Percentiles rank a stretch among this genome's conserved stretches.
Conservation (phyloP, 257 asterid genomes). For the Rhazya stricta region DNA sequence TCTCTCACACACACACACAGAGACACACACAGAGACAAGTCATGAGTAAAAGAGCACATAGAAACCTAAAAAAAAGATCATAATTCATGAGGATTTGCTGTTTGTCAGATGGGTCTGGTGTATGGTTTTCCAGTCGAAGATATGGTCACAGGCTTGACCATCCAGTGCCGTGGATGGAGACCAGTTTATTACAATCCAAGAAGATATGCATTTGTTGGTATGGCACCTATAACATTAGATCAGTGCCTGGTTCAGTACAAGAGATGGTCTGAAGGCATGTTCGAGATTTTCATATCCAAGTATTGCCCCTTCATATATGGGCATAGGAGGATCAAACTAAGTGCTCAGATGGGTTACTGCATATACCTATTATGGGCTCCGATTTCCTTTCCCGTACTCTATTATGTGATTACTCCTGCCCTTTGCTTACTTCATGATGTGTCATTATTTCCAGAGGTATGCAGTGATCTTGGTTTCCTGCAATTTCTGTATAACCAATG, state of each 20-base stretch:
- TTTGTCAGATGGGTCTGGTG: slow-evolving; percentile 66
- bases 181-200: slow-evolving; percentile 58
- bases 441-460: slow-evolving; percentile 56
- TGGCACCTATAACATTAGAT: slow-evolving; percentile 56
- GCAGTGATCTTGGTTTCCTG: background rate
- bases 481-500: background rate
- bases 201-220: slow-evolving; percentile 59
- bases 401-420: slow-evolving; percentile 38
- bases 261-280: slow-evolving; percentile 81
- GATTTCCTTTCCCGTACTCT: slow-evolving; percentile 45
- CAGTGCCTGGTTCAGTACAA: slow-evolving; percentile 58
- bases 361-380: slow-evolving; percentile 61
- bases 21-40: too few species aligned
- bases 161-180: slow-evolving; percentile 89
- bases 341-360: slow-evolving; percentile 70
- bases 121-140: slow-evolving; percentile 84
- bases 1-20: background rate
- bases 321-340: slow-evolving; percentile 41
- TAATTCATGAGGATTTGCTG: background rate
- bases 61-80: background rate
- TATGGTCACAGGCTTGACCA: slow-evolving; percentile 67
- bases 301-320: slow-evolving; percentile 65
- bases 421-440: slow-evolving; percentile 43
- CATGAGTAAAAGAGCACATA: too few species aligned
- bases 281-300: slow-evolving; percentile 69